Base-by-base conservation (phyloP, 805 yeast genomes). In the Candida lessepsii region DNA sequence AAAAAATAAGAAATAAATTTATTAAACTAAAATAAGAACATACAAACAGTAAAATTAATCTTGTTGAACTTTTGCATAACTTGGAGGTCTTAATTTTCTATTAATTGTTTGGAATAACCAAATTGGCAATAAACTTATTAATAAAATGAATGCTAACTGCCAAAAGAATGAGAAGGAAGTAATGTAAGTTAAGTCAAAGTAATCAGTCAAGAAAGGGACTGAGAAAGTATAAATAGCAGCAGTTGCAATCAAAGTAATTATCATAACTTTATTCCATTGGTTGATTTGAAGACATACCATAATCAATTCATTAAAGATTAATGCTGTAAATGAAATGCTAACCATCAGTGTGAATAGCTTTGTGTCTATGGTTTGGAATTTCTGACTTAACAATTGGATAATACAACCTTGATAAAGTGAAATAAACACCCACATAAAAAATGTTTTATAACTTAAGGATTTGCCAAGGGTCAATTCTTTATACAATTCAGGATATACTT, bases 21-120 rank as follows among this genome's bases (percentile, higher is more conserved):
- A 29, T 29, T 15, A 29, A 29, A 29, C 32, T 29, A 29, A 14
- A 29, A n/a, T n/a, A n/a, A n/a, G n/a, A n/a, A n/a, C n/a, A n/a
- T 15, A 29, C 32, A 16, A 26, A 11, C 7, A 15, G 4, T 28
- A 10, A 20, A 20, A 20, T 9, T 35, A 81, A 40, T 76, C 82
- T 45, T 86, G 93, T 60, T 90, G 98, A 29, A 93, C 98, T 61
- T 93, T 93, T 7, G 97, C 97, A 60, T 93, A 93, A 56, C 87
- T 88, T 23, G 99, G 99, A 3, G 99, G 98, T 50, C 89, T 78
- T 41, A 93, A 61, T 46, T 71, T 80, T 47, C 96, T 75, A 55
- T 83, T 80, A 13, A 91, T 66, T 3, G 85, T 71, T 60, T 86
- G 86, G 2, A 82, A 81, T 2, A 83, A 66, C 96, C 96, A 91